Evolutionary conservation across 768 basidiomycete genomes (phyloP).

Genomic region (Naematelia encephala): DNA sequence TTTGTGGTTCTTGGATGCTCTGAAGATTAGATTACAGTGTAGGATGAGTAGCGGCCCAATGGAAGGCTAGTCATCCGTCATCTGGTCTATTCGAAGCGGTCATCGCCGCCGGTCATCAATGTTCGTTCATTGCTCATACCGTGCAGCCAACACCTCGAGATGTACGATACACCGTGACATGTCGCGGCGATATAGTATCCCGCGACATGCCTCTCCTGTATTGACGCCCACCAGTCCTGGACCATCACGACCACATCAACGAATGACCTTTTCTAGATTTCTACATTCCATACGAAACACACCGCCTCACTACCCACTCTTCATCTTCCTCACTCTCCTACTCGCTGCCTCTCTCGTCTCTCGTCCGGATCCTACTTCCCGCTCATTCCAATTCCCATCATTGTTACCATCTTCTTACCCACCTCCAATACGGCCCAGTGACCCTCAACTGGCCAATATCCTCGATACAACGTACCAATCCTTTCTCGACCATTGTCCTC

Average conservation of each 20-base stretch:
- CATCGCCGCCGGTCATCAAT: no score
- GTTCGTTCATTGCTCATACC: no score
- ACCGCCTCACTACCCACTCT: not conserved
- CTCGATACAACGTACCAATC: not conserved
- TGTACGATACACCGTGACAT: not conserved
- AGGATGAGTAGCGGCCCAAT: not conserved
- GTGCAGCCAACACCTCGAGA: not conserved
- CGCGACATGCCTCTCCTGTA: not conserved
- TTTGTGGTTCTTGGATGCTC: no score
- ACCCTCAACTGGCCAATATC: not conserved
- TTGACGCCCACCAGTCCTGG: not conserved
- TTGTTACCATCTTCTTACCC: conserved; percentile 11
- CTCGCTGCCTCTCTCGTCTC: not conserved
- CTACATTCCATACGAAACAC: not conserved
- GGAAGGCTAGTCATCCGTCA: no score
- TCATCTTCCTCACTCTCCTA: not conserved
- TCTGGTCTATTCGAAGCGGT: no score
- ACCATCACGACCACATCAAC: not conserved
- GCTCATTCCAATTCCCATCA: conserved; percentile 9
- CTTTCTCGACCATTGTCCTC: conserved; percentile 3
- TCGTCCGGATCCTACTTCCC: conserved; percentile 9
- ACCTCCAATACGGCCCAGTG: not conserved
- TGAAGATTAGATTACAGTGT: no score
- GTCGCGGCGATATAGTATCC: not conserved
- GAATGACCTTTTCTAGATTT: not conserved